Conservation (phyloP, 2,329 filamentous ascomycete species). For the Penicillium sp. region DNA sequence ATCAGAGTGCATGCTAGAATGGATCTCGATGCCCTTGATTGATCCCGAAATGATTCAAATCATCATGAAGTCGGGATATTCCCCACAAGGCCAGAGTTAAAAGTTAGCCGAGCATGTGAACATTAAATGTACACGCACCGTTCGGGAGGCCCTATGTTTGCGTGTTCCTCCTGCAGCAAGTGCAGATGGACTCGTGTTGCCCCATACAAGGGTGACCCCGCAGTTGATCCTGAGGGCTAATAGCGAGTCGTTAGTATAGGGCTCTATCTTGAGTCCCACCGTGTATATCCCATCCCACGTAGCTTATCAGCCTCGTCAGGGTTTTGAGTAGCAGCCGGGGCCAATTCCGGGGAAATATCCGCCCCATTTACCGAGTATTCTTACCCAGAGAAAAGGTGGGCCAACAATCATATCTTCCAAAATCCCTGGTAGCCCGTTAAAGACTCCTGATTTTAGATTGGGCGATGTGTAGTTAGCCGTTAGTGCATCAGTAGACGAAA, state of each 20-base stretch:
- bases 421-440: not conserved
- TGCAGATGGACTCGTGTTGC: slow-evolving; percentile 11
- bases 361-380: too few species aligned
- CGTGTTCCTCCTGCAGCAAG: not conserved
- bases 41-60: too few species aligned
- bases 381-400: too few species aligned
- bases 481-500: slow-evolving; percentile 8
- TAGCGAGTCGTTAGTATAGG: too few species aligned
- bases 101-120: slow-evolving; percentile 28
- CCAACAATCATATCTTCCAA: too few species aligned
- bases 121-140: slow-evolving; percentile 1
- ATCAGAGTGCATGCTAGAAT: too few species aligned
- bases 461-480: slow-evolving; percentile 9
- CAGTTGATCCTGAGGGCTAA: slow-evolving; percentile 13
- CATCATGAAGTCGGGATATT: too few species aligned
- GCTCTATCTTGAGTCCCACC: not conserved
- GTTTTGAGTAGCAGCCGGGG: not conserved
- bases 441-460: slow-evolving; percentile 3
- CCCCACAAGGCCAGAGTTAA: too few species aligned
- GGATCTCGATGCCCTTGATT: too few species aligned
- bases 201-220: slow-evolving; percentile 20
- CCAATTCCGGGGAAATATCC: not conserved
- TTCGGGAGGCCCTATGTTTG: not conserved
- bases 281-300: not conserved
- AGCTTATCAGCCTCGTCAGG: not conserved